Conservation (phyloP, 1,139 yeast species). For the Diutina mesorugosa region DNA sequence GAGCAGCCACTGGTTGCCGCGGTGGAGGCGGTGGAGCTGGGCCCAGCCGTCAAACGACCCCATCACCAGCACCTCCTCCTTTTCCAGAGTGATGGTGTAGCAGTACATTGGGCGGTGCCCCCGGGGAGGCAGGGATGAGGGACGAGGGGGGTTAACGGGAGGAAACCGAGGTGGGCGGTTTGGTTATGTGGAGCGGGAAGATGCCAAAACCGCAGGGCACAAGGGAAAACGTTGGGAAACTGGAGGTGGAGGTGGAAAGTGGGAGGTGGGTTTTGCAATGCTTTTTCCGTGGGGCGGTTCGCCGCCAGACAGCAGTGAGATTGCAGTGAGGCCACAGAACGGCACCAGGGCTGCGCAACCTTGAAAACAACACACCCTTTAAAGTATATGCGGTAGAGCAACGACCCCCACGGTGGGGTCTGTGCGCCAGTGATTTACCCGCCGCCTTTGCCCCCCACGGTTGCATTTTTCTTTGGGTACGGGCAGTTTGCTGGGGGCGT, state of each 20-base stretch:
- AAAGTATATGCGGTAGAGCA: not conserved
- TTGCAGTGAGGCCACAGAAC: too few relatives aligned
- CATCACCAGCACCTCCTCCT: not conserved
- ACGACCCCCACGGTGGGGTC: too few relatives aligned
- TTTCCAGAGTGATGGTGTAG: slow-evolving; percentile 2
- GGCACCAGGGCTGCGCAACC: not conserved
- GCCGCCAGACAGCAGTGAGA: too few relatives aligned
- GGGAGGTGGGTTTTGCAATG: too few relatives aligned
- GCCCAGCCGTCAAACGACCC: not conserved
- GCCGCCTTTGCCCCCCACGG: too few relatives aligned
- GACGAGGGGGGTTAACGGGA: not conserved
- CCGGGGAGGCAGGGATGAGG: not conserved
- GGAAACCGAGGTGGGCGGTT: not conserved
- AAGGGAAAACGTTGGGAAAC: too few relatives aligned
- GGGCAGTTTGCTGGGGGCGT: not conserved
- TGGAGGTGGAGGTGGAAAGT: too few relatives aligned
- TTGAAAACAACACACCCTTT: not conserved
- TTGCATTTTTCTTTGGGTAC: too few relatives aligned
- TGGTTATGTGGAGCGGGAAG: not conserved
- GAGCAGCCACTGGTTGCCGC: not conserved
- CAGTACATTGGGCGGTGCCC: not conserved
- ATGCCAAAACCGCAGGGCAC: too few relatives aligned
- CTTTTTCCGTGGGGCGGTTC: too few relatives aligned
- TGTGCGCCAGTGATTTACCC: too few relatives aligned
- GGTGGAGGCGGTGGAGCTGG: not conserved